Conservation (phyloP, 1,139 yeast genomes). For the Pneumocystis jirovecii region DNA sequence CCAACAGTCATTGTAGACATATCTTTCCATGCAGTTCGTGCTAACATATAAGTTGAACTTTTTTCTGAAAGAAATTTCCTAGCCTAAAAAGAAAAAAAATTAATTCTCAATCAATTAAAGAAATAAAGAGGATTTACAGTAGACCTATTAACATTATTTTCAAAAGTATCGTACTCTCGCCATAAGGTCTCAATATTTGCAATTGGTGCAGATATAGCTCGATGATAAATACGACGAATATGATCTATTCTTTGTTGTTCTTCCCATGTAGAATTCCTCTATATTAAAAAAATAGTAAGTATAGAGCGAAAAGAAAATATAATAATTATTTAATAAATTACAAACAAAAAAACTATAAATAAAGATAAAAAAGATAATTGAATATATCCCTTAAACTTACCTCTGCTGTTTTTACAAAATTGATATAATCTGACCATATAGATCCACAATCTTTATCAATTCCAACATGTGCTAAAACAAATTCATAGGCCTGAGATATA, state of each 20-base stretch:
- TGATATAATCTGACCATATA: slow-evolving; percentile 72
- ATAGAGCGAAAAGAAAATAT: not conserved
- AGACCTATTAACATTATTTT: slow-evolving; percentile 53
- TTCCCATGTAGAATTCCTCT: slow-evolving; percentile 72
- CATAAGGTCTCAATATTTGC: slow-evolving; percentile 62
- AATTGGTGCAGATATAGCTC: slow-evolving; percentile 57
- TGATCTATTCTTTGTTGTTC: slow-evolving; percentile 69
- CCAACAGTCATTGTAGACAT: slow-evolving; percentile 44
- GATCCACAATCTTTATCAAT: slow-evolving; percentile 57
- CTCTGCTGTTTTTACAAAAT: slow-evolving; percentile 56
- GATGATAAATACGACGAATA: slow-evolving; percentile 59
- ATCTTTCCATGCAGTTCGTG: slow-evolving; percentile 65
- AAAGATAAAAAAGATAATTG: not conserved
- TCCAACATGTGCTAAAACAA: slow-evolving; percentile 66
- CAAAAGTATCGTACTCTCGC: slow-evolving; percentile 73
- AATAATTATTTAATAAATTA: not conserved
- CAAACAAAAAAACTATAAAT: not conserved
- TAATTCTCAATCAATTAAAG: not conserved
- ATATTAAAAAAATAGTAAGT: slow-evolving; percentile 1
- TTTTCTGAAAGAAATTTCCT: slow-evolving; percentile 73
- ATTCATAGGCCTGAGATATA: slow-evolving; percentile 70
- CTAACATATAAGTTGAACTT: slow-evolving; percentile 78
- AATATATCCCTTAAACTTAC: slow-evolving; percentile 7
- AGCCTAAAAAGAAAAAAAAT: slow-evolving; percentile 27
- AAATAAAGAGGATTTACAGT: slow-evolving; percentile 25